phyloP scores from a whole-genome alignment of 1,284 basidiomycete species.

The Papiliotrema terrestris region DNA sequence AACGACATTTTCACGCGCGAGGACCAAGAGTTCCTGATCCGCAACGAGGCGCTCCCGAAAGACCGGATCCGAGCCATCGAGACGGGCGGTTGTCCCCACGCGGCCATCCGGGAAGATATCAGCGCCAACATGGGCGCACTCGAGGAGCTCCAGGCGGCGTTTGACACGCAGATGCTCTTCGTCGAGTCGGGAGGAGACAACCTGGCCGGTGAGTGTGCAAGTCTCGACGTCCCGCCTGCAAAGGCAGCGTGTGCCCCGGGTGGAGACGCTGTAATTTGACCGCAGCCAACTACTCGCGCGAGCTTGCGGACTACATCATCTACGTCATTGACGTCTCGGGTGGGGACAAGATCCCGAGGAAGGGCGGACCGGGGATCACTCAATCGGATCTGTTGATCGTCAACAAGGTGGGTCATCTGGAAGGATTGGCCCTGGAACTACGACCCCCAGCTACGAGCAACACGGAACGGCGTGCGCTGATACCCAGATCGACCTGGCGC shows the following conservation, averaged over 20 bases:
- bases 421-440: no score
- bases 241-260: background rate
- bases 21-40: conserved; percentile 95
- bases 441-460: no score
- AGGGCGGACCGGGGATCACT: conserved; percentile 95
- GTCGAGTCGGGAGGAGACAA: conserved; percentile 97
- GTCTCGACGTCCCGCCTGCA: background rate
- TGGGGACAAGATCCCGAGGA: conserved; percentile 96
- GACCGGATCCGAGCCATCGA: conserved; percentile 93
- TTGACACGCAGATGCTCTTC: conserved; percentile 75
- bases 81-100: conserved; percentile 91
- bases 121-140: conserved; percentile 93
- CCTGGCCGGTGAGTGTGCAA: conserved; percentile 55
- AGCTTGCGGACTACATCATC: conserved; percentile 96
- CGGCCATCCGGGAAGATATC: conserved; percentile 95
- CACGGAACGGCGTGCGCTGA: background rate
- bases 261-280: background rate
- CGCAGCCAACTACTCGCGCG: conserved; percentile 84
- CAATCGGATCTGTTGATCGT: conserved; percentile 86
- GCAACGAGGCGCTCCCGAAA: conserved; percentile 78
- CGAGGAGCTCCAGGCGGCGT: conserved; percentile 91
- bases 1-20: conserved; percentile 98
- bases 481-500: conserved; percentile 82
- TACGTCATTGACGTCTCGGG: conserved; percentile 77
- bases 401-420: conserved; percentile 85